Conservation (phyloP, 192 early-diverging fungal species). For the Coemansia reversa region DNA sequence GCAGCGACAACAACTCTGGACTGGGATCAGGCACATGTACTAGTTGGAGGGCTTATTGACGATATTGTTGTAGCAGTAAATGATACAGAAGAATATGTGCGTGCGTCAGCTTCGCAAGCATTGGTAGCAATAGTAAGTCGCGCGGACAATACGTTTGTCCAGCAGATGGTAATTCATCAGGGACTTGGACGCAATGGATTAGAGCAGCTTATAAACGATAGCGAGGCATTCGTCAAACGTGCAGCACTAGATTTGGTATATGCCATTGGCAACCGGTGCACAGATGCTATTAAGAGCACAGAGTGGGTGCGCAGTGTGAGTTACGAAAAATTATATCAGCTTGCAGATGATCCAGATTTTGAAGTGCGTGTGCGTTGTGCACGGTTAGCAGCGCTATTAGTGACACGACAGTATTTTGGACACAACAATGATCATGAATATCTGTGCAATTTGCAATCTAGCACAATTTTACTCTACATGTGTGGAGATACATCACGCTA, state of each 20-base stretch:
- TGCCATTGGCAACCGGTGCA: conserved; percentile 8
- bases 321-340: conserved; percentile 16
- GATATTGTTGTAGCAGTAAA: conserved; percentile 20
- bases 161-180: background rate
- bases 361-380: conserved; percentile 51
- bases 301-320: conserved; percentile 26
- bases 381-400: conserved; percentile 14
- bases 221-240: conserved; percentile 50
- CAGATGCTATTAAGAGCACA: background rate
- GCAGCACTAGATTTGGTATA: conserved; percentile 33
- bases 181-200: background rate
- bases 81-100: conserved; percentile 50
- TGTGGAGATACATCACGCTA: conserved; percentile 50
- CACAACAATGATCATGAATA: background rate
- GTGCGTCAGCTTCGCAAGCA: conserved; percentile 33
- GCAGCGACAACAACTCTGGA: background rate
- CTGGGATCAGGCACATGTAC: background rate
- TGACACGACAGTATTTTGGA: conserved; percentile 10
- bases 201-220: conserved; percentile 22
- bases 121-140: conserved; percentile 13
- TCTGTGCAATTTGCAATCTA: conserved; percentile 15
- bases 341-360: conserved; percentile 40
- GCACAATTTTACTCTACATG: conserved; percentile 39
- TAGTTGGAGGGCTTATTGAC: conserved; percentile 9
- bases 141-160: background rate